Percentiles rank a stretch among this genome's conserved stretches.
Evolutionary conservation across 345 rosid genomes (phyloP).

Genomic region (Boechera divaricarpa): DNA sequence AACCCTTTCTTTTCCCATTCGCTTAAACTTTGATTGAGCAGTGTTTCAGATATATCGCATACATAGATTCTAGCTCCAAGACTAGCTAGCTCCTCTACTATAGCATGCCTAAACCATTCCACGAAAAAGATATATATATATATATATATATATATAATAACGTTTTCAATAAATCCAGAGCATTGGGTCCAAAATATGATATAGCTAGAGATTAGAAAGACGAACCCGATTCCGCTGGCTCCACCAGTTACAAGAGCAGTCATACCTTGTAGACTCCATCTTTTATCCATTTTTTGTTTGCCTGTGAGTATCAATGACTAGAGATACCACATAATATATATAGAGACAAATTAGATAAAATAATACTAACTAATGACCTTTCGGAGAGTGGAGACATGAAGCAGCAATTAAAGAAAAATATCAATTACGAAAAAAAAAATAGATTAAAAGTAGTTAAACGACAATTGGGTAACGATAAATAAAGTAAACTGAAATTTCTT

Average conservation of each 20-base stretch:
- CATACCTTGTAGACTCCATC: conserved; percentile 55
- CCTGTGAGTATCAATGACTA: neutral
- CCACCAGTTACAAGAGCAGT: conserved; percentile 55
- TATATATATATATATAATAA: neutral
- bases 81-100: conserved; percentile 14
- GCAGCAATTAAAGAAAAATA: neutral
- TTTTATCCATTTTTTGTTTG: conserved; percentile 29
- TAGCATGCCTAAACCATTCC: conserved; percentile 8
- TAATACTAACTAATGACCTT: neutral
- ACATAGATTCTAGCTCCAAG: conserved; percentile 15
- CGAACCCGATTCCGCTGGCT: conserved; percentile 48
- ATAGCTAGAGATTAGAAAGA: neutral
- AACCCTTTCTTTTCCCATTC: conserved; percentile 38
- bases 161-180: neutral
- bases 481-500: neutral
- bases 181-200: neutral
- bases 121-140: neutral
- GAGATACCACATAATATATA: neutral
- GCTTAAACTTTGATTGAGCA: conserved; percentile 17
- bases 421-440: neutral
- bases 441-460: neutral
- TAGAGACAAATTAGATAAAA: neutral
- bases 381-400: neutral
- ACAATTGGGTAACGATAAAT: neutral
- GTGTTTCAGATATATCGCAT: conserved; percentile 22